These are phyloP conservation scores for Sambucus nigra DNA, from an alignment of 129 eudicot genomes.

Conservation along the genomic window DNA sequence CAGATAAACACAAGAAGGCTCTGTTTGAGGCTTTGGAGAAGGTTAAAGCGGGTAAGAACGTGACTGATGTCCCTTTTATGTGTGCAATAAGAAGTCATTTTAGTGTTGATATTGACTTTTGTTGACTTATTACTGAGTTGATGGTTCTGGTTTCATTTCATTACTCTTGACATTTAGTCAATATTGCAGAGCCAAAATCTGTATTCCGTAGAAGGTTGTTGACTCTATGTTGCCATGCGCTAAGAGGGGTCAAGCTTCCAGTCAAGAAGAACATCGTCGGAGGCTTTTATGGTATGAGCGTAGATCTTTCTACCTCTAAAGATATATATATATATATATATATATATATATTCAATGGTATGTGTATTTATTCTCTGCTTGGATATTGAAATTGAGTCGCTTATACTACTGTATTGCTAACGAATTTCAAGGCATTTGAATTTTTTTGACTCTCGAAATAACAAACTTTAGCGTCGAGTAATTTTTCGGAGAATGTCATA, in stretches of 20 bases:
- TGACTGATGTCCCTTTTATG: neutral
- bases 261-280: too few relatives aligned
- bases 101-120: neutral
- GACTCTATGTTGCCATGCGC: constrained; percentile 81
- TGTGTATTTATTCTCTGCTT: too few relatives aligned
- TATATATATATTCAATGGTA: too few relatives aligned
- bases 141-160: constrained; percentile 92
- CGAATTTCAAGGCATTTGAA: too few relatives aligned
- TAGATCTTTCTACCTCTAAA: constrained; percentile 27
- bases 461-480: too few relatives aligned
- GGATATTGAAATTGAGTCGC: too few relatives aligned
- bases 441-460: too few relatives aligned
- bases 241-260: constrained; percentile 12
- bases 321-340: constrained; percentile 17
- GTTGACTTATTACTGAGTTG: constrained; percentile 46
- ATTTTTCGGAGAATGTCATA: too few relatives aligned
- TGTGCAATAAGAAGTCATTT: neutral
- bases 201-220: constrained; percentile 48
- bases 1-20: constrained; percentile 55
- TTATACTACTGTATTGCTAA: too few relatives aligned
- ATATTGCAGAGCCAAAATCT: constrained; percentile 53
- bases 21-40: constrained; percentile 84
- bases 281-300: constrained; percentile 35
- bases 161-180: constrained; percentile 66
- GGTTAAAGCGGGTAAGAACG: constrained; percentile 58